These are phyloP conservation scores for Melanomma pulvis-pyrius DNA, from an alignment of 495 filamentous ascomycete species.

Conservation along the genomic window DNA sequence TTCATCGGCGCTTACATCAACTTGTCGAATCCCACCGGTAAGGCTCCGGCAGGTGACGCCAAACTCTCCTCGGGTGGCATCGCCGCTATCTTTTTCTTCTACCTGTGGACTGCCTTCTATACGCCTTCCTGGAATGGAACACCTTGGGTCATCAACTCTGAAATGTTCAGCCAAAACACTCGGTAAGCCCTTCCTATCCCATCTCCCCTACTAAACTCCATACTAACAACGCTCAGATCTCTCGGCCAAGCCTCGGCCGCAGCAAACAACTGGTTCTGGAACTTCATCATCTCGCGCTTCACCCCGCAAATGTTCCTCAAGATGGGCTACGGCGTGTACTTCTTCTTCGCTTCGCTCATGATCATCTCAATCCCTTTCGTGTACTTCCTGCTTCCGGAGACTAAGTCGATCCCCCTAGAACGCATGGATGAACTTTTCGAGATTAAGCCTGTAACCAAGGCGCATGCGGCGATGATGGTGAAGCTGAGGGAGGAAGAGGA, in stretches of 20 bases:
- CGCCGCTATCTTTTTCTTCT: conserved; percentile 77
- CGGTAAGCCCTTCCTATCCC: conserved; percentile 14
- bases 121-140: conserved; percentile 74
- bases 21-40: conserved; percentile 54
- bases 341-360: conserved; percentile 77
- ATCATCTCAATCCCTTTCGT: conserved; percentile 67
- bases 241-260: conserved; percentile 70
- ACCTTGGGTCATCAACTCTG: conserved; percentile 47
- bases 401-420: conserved; percentile 47
- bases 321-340: conserved; percentile 75
- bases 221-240: conserved; percentile 37
- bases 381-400: conserved; percentile 48
- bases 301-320: conserved; percentile 74
- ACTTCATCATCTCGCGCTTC: conserved; percentile 73
- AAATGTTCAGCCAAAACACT: conserved; percentile 46
- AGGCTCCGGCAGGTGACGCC: conserved; percentile 38
- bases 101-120: conserved; percentile 78
- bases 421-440: conserved; percentile 59
- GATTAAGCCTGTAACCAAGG: conserved; percentile 56
- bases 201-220: neutral
- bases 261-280: conserved; percentile 75
- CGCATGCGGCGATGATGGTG: conserved; percentile 55
- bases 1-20: conserved; percentile 54
- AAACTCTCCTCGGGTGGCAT: conserved; percentile 61
- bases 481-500: conserved; percentile 55